Evolutionary conservation across 768 basidiomycete genomes (phyloP), one percentile per base, ranked within the genome.

Genomic region (Chlorophyllum brunneum): DNA sequence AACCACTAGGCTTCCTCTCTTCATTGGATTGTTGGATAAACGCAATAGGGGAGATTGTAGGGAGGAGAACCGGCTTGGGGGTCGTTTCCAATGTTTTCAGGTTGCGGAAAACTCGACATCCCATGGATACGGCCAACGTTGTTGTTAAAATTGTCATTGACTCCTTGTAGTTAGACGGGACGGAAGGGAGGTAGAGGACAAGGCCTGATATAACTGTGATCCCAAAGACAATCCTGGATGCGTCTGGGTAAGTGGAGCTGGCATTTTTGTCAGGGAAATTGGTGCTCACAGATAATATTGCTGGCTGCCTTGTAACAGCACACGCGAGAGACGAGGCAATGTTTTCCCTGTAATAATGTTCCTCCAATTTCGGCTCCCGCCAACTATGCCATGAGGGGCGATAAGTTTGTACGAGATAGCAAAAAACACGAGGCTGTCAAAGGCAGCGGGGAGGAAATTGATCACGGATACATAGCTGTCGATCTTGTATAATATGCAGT

Each of bases 181-280:
- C 43, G 9, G 55, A 48, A 13, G 61, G 58, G 30, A 53, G 38
- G 34, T 60, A 38, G 39, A 68, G 56, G 8, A 67, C 53, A 23
- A 59, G 47, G n/a, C 61, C 42, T 9, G 61, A 56, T 13, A 64
- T 37, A 34, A 70, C 56, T 48, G 65, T 66, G n/a, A 61, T 48
- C 22, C 56, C 56, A 10, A 66, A 57, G 33, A 61, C 62, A 9
- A 65, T 61, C 4, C 69, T 70, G 44, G 38, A 8, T 40, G 15
- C 18, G 7, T 7, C 20, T 4, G n/a, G 10, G 27, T 18, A 20
- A 20, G 8, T 4, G 15, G 8, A 38, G 27, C 23, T 26, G 4
- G 4, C 5, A 37, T 13, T 10, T 27, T 7, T 2, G 16, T 7
- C 7, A 4, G 18, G n/a, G n/a, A n/a, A n/a, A n/a, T n/a, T 24